These are phyloP conservation scores for Eucalyptus regnans DNA, from an alignment of 345 rosid species.

Conservation along the genomic window DNA sequence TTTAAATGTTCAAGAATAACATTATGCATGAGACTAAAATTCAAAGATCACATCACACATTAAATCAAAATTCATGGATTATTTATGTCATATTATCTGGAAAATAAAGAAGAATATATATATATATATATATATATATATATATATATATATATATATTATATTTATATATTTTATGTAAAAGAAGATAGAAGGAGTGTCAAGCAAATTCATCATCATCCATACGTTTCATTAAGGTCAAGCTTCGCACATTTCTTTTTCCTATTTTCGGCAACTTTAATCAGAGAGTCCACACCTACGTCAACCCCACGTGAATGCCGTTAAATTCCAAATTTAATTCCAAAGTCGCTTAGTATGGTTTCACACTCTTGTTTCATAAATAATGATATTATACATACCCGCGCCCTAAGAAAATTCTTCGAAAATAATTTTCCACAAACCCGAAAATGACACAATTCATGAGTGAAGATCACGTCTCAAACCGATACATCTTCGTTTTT, in stretches of 20 bases:
- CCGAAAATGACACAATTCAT: neutral
- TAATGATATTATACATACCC: neutral
- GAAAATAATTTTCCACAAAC: neutral
- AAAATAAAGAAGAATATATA: too few species aligned
- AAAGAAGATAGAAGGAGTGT: neutral
- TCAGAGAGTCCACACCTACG: neutral
- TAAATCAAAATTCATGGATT: rapidly evolving
- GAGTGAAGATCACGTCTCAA: neutral
- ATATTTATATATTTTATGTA: too few species aligned
- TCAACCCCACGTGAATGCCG: neutral
- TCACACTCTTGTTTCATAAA: neutral
- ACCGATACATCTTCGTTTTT: neutral
- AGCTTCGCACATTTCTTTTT: neutral
- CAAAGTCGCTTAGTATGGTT: neutral
- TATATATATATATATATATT: too few species aligned
- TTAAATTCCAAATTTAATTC: neutral
- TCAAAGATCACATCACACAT: rapidly evolving
- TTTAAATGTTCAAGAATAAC: too few species aligned
- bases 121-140: too few species aligned
- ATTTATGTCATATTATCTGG: too few species aligned
- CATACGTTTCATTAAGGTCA: neutral
- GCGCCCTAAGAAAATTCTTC: neutral
- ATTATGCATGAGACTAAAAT: rapidly evolving
- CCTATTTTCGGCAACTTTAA: neutral
- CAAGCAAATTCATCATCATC: neutral